Evolutionary conservation across 225 moss, liverwort and hornwort genomes (phyloP), one percentile per base, ranked within the genome.

Genomic region (Asterella californica): DNA sequence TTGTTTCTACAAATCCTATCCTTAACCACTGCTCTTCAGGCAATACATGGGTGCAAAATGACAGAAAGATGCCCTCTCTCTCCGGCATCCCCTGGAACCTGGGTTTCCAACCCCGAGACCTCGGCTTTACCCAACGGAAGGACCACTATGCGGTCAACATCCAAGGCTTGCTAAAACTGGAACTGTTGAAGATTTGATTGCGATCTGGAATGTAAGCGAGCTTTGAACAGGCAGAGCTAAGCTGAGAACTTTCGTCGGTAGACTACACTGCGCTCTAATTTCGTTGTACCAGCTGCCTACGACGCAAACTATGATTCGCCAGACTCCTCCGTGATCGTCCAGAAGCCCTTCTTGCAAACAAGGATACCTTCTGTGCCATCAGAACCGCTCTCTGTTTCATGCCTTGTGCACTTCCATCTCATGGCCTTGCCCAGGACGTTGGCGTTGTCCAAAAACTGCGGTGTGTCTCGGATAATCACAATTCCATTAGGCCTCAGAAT

Each of bases 321-420:
- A 1, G 78, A 46, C 24, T 69, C 69, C 25, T 52, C 79, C 3
- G 84, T 77, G 18, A 89, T 87, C 72, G 83, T 65, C 96, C 96
- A 97, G 24, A 93, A 87, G 0, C 78, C 77, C 74, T 97, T 97
- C 76, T 86, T 90, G 86, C 96, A 97, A 32, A 92, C 81, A 47
- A 97, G 78, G 22, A 97, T 80, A 3, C 90, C 90, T 0, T 97
- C 93, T 0, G 90, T 55, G 78, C 94, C 96, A 10, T 85, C 77
- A 65, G 90, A 79, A n/a, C 91, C 91, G 46, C 85, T 85, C 77
- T 97, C 93, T 17, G 96, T 94, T 72, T 91, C 91, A 82, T 97
- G 94, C 70, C 74, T 80, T n/a, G 88, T 81, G 78, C 96, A 97
- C 63, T 80, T 77, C 96, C 96, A 97, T 77, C 84, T 88, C 93